phyloP scores from a whole-genome alignment of 768 basidiomycete species.

The Antrodiella citrinella region DNA sequence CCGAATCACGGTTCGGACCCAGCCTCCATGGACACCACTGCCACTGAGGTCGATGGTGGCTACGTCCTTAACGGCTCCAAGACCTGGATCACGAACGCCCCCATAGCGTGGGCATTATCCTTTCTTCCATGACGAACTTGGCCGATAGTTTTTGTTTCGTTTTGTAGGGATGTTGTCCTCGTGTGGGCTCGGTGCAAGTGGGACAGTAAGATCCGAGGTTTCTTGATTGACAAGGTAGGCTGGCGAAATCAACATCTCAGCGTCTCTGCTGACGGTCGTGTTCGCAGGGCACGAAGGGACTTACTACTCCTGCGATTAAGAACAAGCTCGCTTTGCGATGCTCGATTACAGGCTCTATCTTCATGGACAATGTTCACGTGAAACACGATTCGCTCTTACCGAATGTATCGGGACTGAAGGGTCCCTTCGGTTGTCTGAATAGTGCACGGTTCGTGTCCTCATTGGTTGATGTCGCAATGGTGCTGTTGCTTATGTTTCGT shows the following conservation, averaged over 20 bases:
- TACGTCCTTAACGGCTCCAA: conserved; percentile 87
- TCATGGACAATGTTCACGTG: conserved; percentile 88
- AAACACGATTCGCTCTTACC: conserved; percentile 69
- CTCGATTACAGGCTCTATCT: conserved; percentile 79
- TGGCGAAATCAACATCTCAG: background rate
- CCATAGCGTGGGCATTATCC: conserved; percentile 58
- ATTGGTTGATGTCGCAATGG: too few species aligned
- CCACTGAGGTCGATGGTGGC: conserved; percentile 77
- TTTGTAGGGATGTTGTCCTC: conserved; percentile 72
- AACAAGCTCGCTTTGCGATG: conserved; percentile 90
- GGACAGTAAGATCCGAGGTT: conserved; percentile 87
- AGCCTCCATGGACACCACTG: conserved; percentile 94
- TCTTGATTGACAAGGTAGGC: conserved; percentile 80
- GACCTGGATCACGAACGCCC: conserved; percentile 96
- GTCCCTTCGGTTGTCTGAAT: conserved; percentile 90
- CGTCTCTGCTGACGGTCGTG: background rate
- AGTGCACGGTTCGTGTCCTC: conserved; percentile 53
- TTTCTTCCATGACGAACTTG: background rate
- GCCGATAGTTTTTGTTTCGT: background rate
- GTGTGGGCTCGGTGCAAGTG: conserved; percentile 95
- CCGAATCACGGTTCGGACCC: conserved; percentile 97
- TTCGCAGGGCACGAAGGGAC: conserved; percentile 66
- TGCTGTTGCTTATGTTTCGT: too few species aligned
- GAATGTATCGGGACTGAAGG: conserved; percentile 65
- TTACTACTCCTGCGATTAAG: conserved; percentile 81